phyloP scores from a whole-genome alignment of 345 rosid genomes.

The Dovyalis caffra region DNA sequence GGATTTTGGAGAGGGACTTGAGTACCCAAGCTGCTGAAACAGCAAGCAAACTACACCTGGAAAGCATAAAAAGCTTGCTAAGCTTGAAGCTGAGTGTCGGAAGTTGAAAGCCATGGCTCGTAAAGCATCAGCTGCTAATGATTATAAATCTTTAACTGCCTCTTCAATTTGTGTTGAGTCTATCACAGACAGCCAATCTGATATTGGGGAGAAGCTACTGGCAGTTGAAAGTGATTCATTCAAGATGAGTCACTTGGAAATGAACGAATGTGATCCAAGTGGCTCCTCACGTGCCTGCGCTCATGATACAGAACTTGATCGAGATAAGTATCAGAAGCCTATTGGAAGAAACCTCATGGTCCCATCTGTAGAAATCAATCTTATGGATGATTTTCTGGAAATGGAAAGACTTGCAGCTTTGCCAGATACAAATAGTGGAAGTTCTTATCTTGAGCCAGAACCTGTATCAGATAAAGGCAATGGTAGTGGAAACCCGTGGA shows the following conservation, averaged over 20 bases:
- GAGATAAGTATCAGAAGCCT: constrained; percentile 45
- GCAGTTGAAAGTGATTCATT: constrained; percentile 34
- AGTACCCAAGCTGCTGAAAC: constrained; percentile 84
- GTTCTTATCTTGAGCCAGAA: constrained; percentile 30
- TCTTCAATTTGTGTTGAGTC: constrained; percentile 56
- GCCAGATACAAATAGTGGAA: constrained; percentile 44
- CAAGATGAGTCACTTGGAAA: constrained; percentile 29
- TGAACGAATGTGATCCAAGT: constrained; percentile 28
- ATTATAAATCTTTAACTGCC: constrained; percentile 44
- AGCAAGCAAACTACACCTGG: constrained; percentile 85
- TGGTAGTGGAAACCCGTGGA: constrained; percentile 30
- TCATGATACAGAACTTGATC: constrained; percentile 44
- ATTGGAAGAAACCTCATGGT: constrained; percentile 31
- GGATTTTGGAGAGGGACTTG: constrained; percentile 76
- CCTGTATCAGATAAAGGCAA: constrained; percentile 29
- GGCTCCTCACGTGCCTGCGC: constrained; percentile 59
- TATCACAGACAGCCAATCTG: constrained; percentile 64
- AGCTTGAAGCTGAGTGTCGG: constrained; percentile 91
- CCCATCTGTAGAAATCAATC: constrained; percentile 54
- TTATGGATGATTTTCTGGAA: constrained; percentile 96
- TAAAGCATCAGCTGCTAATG: constrained; percentile 41
- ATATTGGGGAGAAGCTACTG: constrained; percentile 59
- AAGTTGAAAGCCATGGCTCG: constrained; percentile 46
- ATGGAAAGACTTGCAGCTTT: constrained; percentile 84
- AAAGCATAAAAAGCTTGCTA: constrained; percentile 84